Base-by-base conservation (phyloP, 768 basidiomycete species). In the Suillus subaureus region DNA sequence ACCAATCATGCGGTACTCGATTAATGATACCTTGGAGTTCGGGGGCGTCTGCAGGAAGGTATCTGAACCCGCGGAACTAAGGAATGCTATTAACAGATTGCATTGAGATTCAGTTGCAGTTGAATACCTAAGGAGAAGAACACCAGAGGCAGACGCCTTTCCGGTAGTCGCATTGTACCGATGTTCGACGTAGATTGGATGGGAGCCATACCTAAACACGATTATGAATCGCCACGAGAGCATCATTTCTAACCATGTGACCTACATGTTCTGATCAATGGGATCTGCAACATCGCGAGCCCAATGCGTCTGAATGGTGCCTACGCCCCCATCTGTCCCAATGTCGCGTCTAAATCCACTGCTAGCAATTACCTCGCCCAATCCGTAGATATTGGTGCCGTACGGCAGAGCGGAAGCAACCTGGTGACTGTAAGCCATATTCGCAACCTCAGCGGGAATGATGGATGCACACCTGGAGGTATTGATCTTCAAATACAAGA, bases 401-500 rank as follows among this genome's bases (percentile, higher is more conserved):
- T 82, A 72, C 0, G 92, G 90, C 2, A 94, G 78, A 0, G 88
- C 83, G 4, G 90, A 90, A 1, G 90, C 79, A 23, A 94, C 68
- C 87, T 88, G 66, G 1, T 51, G 3, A 18, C 40, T n/a, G 40
- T 58, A 13, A 58, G 21, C 45, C 6, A 43, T 13, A 18, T 42
- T 33, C n/a, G 35, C 23, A 62, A 8, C 8, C 26, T 35, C 47
- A 40, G 23, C n/a, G n/a, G 37, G 56, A 1, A 26, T 11, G 11
- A 37, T 28, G 35, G 21, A 1, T 13, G 37, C 66, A 58, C 64
- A 87, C 86, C 82, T 93, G 90, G 26, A 94, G 81, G 72, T 92
- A 93, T 70, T 89, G 89, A 67, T 93, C 87, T 69, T 93, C 91
- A 70, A 93, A 93, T 15, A 94, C 84, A 13, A 94, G 79, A 0